Base-by-base conservation (phyloP, 2,329 filamentous ascomycete genomes). In the Plenodomus tracheiphilus region DNA sequence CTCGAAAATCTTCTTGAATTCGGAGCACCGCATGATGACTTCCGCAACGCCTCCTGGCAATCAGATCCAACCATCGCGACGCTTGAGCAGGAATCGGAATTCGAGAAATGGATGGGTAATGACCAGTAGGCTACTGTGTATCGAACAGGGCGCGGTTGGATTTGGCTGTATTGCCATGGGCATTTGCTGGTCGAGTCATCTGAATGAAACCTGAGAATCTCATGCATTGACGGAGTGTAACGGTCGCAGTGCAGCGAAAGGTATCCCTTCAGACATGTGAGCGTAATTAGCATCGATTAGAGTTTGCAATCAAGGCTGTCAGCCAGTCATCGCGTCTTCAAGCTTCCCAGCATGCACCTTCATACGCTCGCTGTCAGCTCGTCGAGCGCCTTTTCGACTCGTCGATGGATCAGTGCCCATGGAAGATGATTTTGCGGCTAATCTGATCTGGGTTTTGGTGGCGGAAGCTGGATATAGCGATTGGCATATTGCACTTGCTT, bases 81-180 rank as follows among this genome's bases (percentile, higher is more conserved):
- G n/a, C 59, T 73, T 46, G 71, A 77, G 39, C 64, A 70, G 41
- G 70, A 69, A 35, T 72, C 74, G 16, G 75, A 79, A 39, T 77
- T 79, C 51, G 76, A 79, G 39, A 73, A 75, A 40, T 79, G 76
- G 76, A 67, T 79, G 54, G 67, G 68, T 4, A 16, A 3, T 4
- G 66, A 70, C 42, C 56, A 64, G 37, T 61, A 56, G 56, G 38
- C 25, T 39, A 15, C 4, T 10, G 9, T 20, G 25, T 37, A 39
- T 47, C 18, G 39, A 32, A 32, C 7, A 8, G 11, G 28, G 13
- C 28, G 28, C 4, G 4, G 9, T 11, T 32, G 8, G 8, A 32
- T 15, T 32, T 44, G 28, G 22, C 40, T 15, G 17, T 38, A 10
- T 49, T 41, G 19, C 16, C 46, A 7, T 38, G 35, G 38, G 36